These are phyloP conservation scores for Golovinomyces cichoracearum DNA, from an alignment of 2,329 filamentous ascomycete species.

Conservation along the genomic window DNA sequence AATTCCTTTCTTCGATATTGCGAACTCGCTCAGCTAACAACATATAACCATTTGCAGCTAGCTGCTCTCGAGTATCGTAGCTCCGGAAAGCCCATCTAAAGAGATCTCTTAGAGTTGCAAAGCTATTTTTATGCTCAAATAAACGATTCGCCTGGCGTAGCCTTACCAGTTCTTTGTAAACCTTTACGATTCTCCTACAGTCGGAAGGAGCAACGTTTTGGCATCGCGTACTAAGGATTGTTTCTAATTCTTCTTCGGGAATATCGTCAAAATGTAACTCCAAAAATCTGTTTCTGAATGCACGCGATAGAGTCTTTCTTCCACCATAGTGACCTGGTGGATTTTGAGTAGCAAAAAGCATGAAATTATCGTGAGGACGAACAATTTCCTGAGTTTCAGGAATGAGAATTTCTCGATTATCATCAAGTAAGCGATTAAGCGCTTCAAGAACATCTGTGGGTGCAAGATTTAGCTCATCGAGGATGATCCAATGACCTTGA, in stretches of 20 bases:
- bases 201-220: constrained; percentile 72
- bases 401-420: constrained; percentile 85
- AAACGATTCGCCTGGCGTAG: constrained; percentile 71
- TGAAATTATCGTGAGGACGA: constrained; percentile 77
- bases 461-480: constrained; percentile 90
- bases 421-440: constrained; percentile 78
- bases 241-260: constrained; percentile 75
- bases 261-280: constrained; percentile 98
- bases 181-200: constrained; percentile 68
- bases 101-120: constrained; percentile 81
- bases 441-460: constrained; percentile 94
- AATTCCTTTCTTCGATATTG: constrained; percentile 61
- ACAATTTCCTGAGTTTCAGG: constrained; percentile 92
- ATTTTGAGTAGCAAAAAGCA: constrained; percentile 95
- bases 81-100: constrained; percentile 81
- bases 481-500: constrained; percentile 88
- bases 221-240: constrained; percentile 68
- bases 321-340: constrained; percentile 88
- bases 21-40: constrained; percentile 80
- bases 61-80: constrained; percentile 63
- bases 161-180: constrained; percentile 78
- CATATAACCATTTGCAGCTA: constrained; percentile 89
- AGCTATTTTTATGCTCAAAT: constrained; percentile 93
- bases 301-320: constrained; percentile 72
- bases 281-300: constrained; percentile 88